Percentiles rank a stretch among this genome's conserved stretches.
Conservation (phyloP, 1,284 basidiomycete genomes). For the Leccinum insolens region DNA sequence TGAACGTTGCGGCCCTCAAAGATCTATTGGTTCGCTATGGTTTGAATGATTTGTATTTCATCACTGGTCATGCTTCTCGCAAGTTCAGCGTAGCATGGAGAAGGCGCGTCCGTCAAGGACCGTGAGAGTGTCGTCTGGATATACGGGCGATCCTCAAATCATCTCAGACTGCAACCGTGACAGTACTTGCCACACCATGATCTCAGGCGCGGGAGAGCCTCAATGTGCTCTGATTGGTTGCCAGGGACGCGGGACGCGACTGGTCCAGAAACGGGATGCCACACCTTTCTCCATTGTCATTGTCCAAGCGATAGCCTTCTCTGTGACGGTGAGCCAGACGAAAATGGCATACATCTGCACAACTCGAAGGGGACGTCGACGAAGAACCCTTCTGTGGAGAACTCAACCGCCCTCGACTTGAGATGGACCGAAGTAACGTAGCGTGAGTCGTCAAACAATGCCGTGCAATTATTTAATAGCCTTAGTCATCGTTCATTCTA, state of each 20-base stretch:
- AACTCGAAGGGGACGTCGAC: conserved; percentile 27
- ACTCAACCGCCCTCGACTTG: not conserved
- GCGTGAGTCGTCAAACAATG: conserved; percentile 39
- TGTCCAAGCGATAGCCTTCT: not conserved
- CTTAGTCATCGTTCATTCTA: not conserved
- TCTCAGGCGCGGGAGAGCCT: too few relatives aligned
- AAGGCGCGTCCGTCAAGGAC: conserved; percentile 72
- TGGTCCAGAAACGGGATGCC: not conserved
- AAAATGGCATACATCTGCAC: conserved; percentile 14
- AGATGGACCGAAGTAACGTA: conserved; percentile 73
- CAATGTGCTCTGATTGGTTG: too few relatives aligned
- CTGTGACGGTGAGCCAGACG: not conserved
- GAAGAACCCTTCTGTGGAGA: conserved; percentile 41
- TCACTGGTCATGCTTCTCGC: conserved; percentile 66
- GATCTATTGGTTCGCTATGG: conserved; percentile 57
- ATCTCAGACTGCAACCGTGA: too few relatives aligned
- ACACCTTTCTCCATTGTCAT: not conserved
- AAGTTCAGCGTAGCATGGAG: conserved; percentile 79
- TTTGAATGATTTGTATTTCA: conserved; percentile 68
- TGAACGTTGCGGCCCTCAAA: conserved; percentile 65
- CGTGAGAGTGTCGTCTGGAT: conserved; percentile 80
- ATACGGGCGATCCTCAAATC: conserved; percentile 55
- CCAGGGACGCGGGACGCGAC: too few relatives aligned
- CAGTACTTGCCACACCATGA: too few relatives aligned
- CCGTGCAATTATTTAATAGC: not conserved